Base-by-base conservation (phyloP, 306 rosid genomes). In the Cucurbita argyrosperma region DNA sequence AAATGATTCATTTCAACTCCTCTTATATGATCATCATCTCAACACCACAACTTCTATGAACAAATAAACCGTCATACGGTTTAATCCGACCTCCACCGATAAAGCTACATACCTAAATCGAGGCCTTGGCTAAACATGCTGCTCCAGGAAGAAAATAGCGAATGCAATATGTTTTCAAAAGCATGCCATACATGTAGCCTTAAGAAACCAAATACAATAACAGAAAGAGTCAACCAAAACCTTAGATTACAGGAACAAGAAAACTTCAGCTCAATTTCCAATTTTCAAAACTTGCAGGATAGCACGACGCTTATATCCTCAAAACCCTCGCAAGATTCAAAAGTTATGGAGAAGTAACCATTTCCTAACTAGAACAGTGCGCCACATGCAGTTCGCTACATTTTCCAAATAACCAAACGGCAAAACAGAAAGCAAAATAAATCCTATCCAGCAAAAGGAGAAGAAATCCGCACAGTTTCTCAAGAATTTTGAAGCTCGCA, bases 401-500 rank as follows among this genome's bases (percentile, higher is more conserved):
- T 45, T 71, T 57, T 42, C 73, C 55, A 59, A 26, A 56, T 2
- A 57, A 62, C 70, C 73, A 52, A 78, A 38, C 78, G 7, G 74
- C 7, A 23, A 40, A 51, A 5, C 23, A 38, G 61, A 71, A 71
- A 43, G 43, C 37, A 55, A 12, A 46, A 10, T 38, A 7, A 43
- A 67, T 65, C 72, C 40, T 38, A 53, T 40, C 74, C n/a, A 8
- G n/a, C 56, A 74, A 6, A 65, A 16, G 19, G 5, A 65, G 71
- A 10, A 26, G 26, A 2, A 64, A 61, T 60, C 26, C 37, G 13
- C n/a, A 30, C 50, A 57, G 65, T 40, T 61, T 45, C 40, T 4
- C 35, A 18, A 76, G 13, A 65, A 60, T 12, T 71, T 39, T 16
- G 47, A 71, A 46, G 56, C 53, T 15, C 58, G 6, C 26, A 10